Evolutionary conservation across 257 asterid genomes (phyloP).

Genomic region (Galeopsis tetrahit): DNA sequence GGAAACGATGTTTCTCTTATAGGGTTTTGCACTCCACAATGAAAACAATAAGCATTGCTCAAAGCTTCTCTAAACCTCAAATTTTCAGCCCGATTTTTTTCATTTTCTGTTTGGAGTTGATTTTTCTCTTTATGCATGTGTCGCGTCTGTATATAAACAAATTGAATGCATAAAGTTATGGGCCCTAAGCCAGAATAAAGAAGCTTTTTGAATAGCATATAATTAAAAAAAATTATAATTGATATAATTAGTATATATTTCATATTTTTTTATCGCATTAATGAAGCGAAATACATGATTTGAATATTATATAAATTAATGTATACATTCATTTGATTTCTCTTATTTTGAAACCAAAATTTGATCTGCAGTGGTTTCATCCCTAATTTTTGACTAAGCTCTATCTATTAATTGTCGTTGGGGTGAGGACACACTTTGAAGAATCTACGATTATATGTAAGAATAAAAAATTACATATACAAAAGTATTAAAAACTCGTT

Average conservation of each 20-base stretch:
- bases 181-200: too few relatives aligned
- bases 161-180: background rate
- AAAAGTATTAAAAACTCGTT: background rate
- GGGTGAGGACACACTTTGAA: constrained; percentile 53
- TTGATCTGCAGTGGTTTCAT: constrained; percentile 51
- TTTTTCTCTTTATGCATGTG: constrained; percentile 42
- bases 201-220: too few relatives aligned
- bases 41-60: constrained; percentile 38
- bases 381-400: constrained; percentile 39
- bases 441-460: constrained; percentile 26
- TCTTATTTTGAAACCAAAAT: constrained; percentile 60
- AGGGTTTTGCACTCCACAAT: constrained; percentile 50
- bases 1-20: constrained; percentile 44
- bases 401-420: constrained; percentile 37
- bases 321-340: constrained; percentile 42
- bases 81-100: constrained; percentile 45
- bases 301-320: too few relatives aligned
- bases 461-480: background rate
- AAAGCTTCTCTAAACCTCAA: constrained; percentile 46
- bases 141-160: constrained; percentile 27
- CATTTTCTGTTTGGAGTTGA: constrained; percentile 39
- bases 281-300: too few relatives aligned
- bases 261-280: too few relatives aligned
- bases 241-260: too few relatives aligned
- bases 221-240: too few relatives aligned